phyloP scores from a whole-genome alignment of 2,329 filamentous ascomycete species.

The Nannizzia gypsea region DNA sequence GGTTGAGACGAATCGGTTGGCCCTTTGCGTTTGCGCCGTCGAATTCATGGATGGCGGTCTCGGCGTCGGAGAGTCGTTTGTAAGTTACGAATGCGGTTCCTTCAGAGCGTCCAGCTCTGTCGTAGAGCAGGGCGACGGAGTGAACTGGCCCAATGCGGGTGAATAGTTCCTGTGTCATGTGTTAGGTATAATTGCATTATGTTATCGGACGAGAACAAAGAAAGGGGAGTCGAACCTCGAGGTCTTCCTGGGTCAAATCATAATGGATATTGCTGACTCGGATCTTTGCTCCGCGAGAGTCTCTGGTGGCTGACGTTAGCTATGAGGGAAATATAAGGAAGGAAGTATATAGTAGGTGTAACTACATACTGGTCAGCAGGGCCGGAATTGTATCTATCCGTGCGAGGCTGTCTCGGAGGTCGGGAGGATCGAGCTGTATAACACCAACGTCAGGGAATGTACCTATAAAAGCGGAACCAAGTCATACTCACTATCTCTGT shows the following conservation, averaged over 20 bases:
- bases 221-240: conserved; percentile 46
- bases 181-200: conserved; percentile 16
- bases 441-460: conserved; percentile 11
- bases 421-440: conserved; percentile 33
- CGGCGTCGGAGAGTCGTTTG: conserved; percentile 56
- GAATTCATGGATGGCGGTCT: conserved; percentile 63
- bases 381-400: conserved; percentile 24
- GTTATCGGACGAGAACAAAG: not conserved
- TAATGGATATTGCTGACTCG: conserved; percentile 87
- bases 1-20: conserved; percentile 64
- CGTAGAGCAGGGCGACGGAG: conserved; percentile 63
- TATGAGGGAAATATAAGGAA: too few relatives aligned
- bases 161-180: conserved; percentile 57
- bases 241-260: conserved; percentile 72
- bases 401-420: conserved; percentile 28
- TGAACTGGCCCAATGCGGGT: conserved; percentile 59
- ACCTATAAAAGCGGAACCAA: conserved; percentile 3
- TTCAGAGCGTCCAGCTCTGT: conserved; percentile 77
- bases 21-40: conserved; percentile 85
- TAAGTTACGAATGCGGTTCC: conserved; percentile 79
- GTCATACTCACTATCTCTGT: conserved; percentile 40
- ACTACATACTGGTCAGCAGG: conserved; percentile 3
- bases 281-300: conserved; percentile 53
- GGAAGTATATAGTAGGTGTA: not conserved
- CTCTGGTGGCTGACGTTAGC: not conserved